phyloP scores from a whole-genome alignment of 257 asterid species.

The Lavandula angustifolia region DNA sequence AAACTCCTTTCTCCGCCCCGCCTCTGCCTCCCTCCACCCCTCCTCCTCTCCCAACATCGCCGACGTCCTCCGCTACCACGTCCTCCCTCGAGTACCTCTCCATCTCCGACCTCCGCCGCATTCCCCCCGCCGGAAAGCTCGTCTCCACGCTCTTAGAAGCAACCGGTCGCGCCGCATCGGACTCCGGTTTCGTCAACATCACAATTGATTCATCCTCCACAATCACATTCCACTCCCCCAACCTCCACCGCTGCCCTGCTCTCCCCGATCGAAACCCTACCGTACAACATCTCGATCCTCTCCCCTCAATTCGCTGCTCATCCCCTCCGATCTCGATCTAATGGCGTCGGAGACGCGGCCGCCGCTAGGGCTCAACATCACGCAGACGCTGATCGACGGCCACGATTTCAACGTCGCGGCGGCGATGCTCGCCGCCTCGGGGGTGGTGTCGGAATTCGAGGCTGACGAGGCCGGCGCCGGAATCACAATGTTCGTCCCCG shows the following conservation, averaged over 20 bases:
- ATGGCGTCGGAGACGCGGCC: conserved; percentile 89
- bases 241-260: conserved; percentile 73
- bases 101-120: conserved; percentile 55
- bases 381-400: conserved; percentile 67
- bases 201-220: conserved; percentile 49
- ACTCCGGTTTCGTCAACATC: conserved; percentile 65
- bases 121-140: conserved; percentile 61
- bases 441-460: conserved; percentile 79
- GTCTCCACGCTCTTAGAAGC: conserved; percentile 75
- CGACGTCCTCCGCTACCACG: conserved; percentile 84
- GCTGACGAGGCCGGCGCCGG: conserved; percentile 84
- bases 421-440: conserved; percentile 78
- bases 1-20: conserved; percentile 62
- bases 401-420: conserved; percentile 90
- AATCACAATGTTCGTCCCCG: conserved; percentile 78
- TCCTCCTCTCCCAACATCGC: conserved; percentile 41
- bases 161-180: conserved; percentile 67
- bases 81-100: conserved; percentile 78
- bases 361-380: conserved; percentile 74
- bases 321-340: conserved; percentile 63
- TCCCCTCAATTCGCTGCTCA: conserved; percentile 49
- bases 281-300: conserved; percentile 61
- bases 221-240: conserved; percentile 55
- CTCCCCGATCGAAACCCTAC: conserved; percentile 49
- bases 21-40: conserved; percentile 59